A percentile compares a stretch with the other conserved stretches of the same genome.
These are phyloP conservation scores for Dichotomopilus funicola DNA, from an alignment of 2,329 filamentous ascomycete species.

Conservation along the genomic window DNA sequence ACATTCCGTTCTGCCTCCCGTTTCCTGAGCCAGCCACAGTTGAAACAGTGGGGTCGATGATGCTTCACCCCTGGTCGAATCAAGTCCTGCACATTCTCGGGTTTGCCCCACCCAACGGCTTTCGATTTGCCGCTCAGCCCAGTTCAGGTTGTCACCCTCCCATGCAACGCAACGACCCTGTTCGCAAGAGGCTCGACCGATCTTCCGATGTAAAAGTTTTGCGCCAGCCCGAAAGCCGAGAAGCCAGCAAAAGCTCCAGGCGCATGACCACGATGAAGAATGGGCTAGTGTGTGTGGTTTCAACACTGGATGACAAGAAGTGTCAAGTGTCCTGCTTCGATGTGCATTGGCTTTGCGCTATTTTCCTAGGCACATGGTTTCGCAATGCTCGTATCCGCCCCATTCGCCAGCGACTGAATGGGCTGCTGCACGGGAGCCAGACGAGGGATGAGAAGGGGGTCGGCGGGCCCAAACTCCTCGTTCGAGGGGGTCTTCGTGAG, in stretches of 20 bases:
- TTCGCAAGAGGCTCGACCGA: no score
- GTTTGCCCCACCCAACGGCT: conserved; percentile 13
- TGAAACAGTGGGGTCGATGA: not conserved
- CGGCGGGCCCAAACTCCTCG: not conserved
- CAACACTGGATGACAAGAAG: no score
- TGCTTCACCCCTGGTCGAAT: not conserved
- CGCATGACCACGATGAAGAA: no score
- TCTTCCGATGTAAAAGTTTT: no score
- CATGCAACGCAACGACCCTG: no score
- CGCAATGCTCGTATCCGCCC: conserved; percentile 15
- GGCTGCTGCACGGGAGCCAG: not conserved
- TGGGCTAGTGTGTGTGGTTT: no score
- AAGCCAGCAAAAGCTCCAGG: no score
- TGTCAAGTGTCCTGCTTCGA: not conserved
- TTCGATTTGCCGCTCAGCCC: conserved; percentile 2
- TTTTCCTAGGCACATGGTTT: not conserved
- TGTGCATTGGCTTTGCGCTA: not conserved
- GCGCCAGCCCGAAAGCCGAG: no score
- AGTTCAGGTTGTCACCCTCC: not conserved
- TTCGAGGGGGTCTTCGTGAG: no score
- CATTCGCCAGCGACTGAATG: not conserved
- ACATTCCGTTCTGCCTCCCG: not conserved
- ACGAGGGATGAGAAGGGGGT: not conserved
- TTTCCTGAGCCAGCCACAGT: not conserved
- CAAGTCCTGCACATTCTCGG: not conserved